Percentiles rank a stretch among this genome's conserved stretches.
These are phyloP conservation scores for Citrullus amarus DNA, from an alignment of 306 rosid species.

Conservation along the genomic window DNA sequence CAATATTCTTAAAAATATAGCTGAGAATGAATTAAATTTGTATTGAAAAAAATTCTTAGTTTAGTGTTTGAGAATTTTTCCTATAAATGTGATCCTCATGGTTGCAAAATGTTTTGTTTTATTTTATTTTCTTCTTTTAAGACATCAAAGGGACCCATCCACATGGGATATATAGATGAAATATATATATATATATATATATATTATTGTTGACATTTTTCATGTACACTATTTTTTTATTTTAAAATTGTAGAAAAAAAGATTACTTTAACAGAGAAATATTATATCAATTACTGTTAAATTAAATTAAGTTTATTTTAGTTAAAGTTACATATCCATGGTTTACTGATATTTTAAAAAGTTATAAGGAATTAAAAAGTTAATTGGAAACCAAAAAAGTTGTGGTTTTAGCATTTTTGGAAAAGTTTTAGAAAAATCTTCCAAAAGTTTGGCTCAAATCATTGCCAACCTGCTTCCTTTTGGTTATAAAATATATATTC, in stretches of 20 bases:
- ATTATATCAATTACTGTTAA: too few relatives aligned
- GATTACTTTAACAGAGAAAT: too few relatives aligned
- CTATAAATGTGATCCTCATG: background rate
- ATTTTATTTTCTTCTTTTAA: too few relatives aligned
- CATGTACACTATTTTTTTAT: background rate
- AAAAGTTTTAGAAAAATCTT: background rate
- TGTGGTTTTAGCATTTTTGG: background rate
- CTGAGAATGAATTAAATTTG: background rate
- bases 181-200: background rate
- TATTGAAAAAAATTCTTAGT: too few relatives aligned
- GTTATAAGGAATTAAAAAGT: background rate
- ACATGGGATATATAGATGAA: background rate
- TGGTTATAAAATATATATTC: background rate
- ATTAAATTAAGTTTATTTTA: too few relatives aligned
- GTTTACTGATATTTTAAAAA: background rate
- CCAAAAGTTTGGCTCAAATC: background rate
- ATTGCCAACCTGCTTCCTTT: background rate
- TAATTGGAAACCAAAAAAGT: background rate
- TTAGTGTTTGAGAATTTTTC: background rate
- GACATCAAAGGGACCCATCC: background rate
- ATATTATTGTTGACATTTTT: background rate
- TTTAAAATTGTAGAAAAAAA: too few relatives aligned
- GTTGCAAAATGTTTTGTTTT: background rate
- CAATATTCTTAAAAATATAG: background rate
- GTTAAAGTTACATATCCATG: too few relatives aligned